Evolutionary conservation across 2,329 filamentous ascomycete species (phyloP), one percentile per base, ranked within the genome.

Genomic region (Nemania serpens): DNA sequence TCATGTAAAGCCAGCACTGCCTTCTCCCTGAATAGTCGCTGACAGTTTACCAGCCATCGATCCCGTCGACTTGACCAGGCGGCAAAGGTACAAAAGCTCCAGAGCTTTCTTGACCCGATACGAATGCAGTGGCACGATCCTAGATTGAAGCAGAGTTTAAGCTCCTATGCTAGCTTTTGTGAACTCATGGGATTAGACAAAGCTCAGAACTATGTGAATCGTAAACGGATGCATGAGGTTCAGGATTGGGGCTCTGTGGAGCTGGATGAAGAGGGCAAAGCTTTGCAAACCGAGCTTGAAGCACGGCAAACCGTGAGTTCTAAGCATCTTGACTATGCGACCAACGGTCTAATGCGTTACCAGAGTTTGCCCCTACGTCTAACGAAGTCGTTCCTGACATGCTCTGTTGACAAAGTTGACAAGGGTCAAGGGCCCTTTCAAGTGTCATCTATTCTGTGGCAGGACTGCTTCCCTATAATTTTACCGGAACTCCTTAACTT

Each of bases 331-430:
- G 12, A 13, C 3, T 39, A 25, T 33, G 36, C 36, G 34, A 37
- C 5, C 10, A 34, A 46, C 6, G 37, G 22, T 33, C 58, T 37
- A 56, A 55, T 52, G 52, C 25, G 6, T 45, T 2, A 6, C 2
- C 49, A 90, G 82, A 82, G 84, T 61, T 78, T 98, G 13, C 95
- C 95, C 3, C 78, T 99, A 43, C 87, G 94, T 58, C 85, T 91
- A 6, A 97, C 94, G 1, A 97, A 97, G 73, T 92, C 91, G 0
- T 91, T 98, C 71, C 79, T 99, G n/a, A 91, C 90, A 1, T 94
- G 93, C 50, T 96, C 94, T 0, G 94, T 95, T 0, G 96, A 99
- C 68, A 92, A 92, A 72, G 77, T 98, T 7, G 89, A 92, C 50
- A 91, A 90, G 68, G 83, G 84, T 5, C 88, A 90, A 4, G 78